These are phyloP conservation scores for Pinus albicaulis DNA, from an alignment of 75 land plant species.

Conservation along the genomic window DNA sequence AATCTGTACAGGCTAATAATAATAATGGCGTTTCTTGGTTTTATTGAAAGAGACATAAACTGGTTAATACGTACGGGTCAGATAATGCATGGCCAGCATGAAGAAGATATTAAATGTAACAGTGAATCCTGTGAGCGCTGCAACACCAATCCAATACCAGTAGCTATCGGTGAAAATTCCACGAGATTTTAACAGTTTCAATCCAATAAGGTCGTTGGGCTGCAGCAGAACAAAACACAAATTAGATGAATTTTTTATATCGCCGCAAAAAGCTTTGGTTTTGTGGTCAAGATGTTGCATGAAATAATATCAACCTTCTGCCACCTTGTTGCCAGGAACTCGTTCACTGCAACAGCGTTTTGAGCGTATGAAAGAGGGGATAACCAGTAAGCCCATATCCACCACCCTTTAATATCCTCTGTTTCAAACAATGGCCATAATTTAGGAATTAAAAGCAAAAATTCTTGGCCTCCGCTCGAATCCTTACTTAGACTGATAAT, in stretches of 20 bases:
- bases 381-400: conserved; percentile 57
- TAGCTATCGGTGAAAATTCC: conserved; percentile 22
- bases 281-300: no score
- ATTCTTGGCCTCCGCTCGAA: no score
- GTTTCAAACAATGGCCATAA: neutral
- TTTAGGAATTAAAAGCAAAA: no score
- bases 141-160: conserved; percentile 44
- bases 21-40: no score
- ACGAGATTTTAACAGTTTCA: conserved; percentile 11
- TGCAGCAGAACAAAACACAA: neutral
- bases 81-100: conserved; percentile 26
- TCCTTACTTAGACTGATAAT: neutral
- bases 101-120: conserved; percentile 27
- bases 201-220: conserved; percentile 13
- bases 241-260: neutral
- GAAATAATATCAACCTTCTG: conserved; percentile 10
- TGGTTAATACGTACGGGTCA: conserved; percentile 24
- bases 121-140: conserved; percentile 30
- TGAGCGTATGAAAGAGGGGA: conserved; percentile 48
- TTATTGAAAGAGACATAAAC: neutral
- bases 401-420: conserved; percentile 42
- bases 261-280: no score
- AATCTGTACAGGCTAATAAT: no score
- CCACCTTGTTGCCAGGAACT: conserved; percentile 39
- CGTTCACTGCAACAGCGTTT: conserved; percentile 39